phyloP scores from a whole-genome alignment of 2,329 filamentous ascomycete species.

The Aureobasidium leucospermi region DNA sequence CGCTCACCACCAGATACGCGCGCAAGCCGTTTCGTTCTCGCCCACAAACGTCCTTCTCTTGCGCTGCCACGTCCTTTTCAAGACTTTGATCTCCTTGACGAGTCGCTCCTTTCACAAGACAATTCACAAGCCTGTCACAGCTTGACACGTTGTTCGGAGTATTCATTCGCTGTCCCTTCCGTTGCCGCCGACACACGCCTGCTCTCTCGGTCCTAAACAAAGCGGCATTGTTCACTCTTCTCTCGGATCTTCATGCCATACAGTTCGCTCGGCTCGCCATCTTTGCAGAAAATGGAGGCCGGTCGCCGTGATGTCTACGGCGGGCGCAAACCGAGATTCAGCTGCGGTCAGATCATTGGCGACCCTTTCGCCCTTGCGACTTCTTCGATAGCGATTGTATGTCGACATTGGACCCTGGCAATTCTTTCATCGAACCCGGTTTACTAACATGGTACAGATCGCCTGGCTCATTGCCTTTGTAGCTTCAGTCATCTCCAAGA shows the following conservation, averaged over 20 bases:
- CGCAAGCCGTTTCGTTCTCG: constrained; percentile 6
- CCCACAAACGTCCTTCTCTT: constrained; percentile 7
- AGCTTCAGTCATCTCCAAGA: constrained; percentile 66
- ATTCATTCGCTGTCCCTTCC: not conserved
- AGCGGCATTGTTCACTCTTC: not conserved
- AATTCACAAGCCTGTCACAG: not conserved
- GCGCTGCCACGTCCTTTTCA: not conserved
- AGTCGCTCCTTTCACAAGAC: not conserved
- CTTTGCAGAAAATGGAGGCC: constrained; percentile 73
- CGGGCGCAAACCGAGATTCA: constrained; percentile 51
- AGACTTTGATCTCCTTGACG: not conserved
- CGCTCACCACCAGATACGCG: constrained; percentile 12
- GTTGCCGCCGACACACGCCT: not conserved
- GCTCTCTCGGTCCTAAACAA: not conserved
- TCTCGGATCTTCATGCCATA: constrained; percentile 39
- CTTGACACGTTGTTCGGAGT: not conserved
- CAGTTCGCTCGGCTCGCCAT: constrained; percentile 63
- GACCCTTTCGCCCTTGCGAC: constrained; percentile 95
- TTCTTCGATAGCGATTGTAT: constrained; percentile 81
- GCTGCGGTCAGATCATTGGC: constrained; percentile 82
- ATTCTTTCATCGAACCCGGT: not conserved
- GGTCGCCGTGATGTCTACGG: constrained; percentile 28
- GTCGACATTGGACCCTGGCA: constrained; percentile 30
- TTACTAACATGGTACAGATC: constrained; percentile 49
- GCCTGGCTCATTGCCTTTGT: constrained; percentile 94